Evolutionary conservation across 148 eudicot species (phyloP), one percentile per base, ranked within the genome.

Genomic region (Cornus controversa): DNA sequence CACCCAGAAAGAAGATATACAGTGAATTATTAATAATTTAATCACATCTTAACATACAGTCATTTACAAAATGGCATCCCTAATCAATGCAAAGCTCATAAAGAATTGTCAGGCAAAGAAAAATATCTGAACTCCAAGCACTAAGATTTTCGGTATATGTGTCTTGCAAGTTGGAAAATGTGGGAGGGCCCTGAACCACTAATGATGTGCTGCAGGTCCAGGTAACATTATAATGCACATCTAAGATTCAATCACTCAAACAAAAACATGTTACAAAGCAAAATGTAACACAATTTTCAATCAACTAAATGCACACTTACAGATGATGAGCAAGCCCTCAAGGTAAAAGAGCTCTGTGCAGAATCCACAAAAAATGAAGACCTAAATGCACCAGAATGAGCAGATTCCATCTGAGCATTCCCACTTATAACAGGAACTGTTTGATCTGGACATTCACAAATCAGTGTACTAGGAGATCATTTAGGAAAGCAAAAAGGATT

Each of bases 261-360:
- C 57, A 28, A 6, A 6, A 58, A 57, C 2, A 28, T 31, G 18
- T 37, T 67, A 24, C n/a, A 37, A 37, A 28, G 16, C 23, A 53
- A 58, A 22, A 50, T 63, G n/a, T 26, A 42, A 23, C 37, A 42
- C 69, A 18, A 60, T 60, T 18, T 60, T 18, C 25, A 22, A 50
- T 50, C 27, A 72, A 79, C 57, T 22, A 31, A 74, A 24, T 73
- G 26, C 50, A 72, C 67, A 86, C 97, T 85, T 84, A 94, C 98
- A 79, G 76, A 77, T 64, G 85, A 78, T 22, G 89, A 77, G 80
- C 82, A 76, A 70, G 86, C 71, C 84, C 69, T 82, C 78, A 85
- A 63, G 31, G 87, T 63, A 78, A 78, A 77, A 72, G 70, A 78
- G 79, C 70, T 47, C 24, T 20, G 45, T 22, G 77, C 67, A 34